phyloP scores from a whole-genome alignment of 345 rosid species.

The Rhodamnia rubescens region DNA sequence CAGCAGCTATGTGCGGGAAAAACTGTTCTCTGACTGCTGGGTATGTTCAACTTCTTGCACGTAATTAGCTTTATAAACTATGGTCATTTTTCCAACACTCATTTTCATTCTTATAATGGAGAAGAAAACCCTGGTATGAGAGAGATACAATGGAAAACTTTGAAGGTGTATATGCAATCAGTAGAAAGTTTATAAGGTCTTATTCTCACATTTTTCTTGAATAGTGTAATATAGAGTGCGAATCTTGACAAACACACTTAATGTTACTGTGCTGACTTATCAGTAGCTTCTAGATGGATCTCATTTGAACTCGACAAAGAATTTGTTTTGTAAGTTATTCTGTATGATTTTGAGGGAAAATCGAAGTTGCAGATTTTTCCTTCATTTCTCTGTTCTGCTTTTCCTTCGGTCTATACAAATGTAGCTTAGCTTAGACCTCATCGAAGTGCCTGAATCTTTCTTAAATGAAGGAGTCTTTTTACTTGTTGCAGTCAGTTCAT shows the following conservation, averaged over 20 bases:
- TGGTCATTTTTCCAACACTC: not conserved
- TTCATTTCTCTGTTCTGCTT: not conserved
- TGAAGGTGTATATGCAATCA: not conserved
- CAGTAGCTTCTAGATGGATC: not conserved
- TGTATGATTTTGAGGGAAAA: not conserved
- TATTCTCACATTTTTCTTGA: not conserved
- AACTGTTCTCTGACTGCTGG: constrained; percentile 40
- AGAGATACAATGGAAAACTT: not conserved
- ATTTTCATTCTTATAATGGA: not conserved
- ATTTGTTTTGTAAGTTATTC: not conserved
- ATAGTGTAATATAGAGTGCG: not conserved
- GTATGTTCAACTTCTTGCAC: constrained; percentile 22
- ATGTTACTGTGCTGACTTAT: not conserved
- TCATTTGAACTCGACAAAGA: not conserved
- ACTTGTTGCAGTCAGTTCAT: not conserved
- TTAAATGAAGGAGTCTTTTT: not conserved
- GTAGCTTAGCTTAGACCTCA: not conserved
- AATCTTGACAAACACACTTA: not conserved
- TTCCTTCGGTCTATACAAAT: not conserved
- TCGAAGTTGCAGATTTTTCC: not conserved
- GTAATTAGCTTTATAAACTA: not conserved
- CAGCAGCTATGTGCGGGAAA: constrained; percentile 21
- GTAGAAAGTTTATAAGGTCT: not conserved
- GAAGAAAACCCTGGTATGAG: not conserved
- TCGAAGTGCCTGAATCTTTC: not conserved